Evolutionary conservation across 1,284 basidiomycete species (phyloP).

Genomic region (Tylopilus sp.): DNA sequence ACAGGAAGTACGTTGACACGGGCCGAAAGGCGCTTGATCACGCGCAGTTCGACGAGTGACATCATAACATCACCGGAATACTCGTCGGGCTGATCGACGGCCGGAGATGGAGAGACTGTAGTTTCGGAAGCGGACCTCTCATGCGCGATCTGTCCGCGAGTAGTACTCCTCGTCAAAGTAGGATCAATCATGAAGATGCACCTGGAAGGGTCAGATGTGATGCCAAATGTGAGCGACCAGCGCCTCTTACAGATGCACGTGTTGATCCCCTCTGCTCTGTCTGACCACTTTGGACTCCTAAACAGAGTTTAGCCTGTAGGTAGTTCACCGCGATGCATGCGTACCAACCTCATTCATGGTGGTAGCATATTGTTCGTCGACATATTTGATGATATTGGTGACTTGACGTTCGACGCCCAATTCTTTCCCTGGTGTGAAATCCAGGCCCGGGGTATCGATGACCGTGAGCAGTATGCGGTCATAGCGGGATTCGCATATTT

Average conservation of each 20-base stretch:
- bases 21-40: constrained; percentile 66
- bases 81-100: constrained; percentile 42
- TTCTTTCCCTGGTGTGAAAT: constrained; percentile 67
- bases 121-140: constrained; percentile 56
- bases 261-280: constrained; percentile 79
- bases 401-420: constrained; percentile 74
- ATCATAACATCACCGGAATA: constrained; percentile 50
- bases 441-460: constrained; percentile 78
- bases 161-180: constrained; percentile 50
- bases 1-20: constrained; percentile 76
- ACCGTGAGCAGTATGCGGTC: constrained; percentile 72
- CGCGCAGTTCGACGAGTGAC: constrained; percentile 71
- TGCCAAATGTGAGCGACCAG: not conserved
- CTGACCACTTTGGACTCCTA: constrained; percentile 83
- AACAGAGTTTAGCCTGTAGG: constrained; percentile 3
- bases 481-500: constrained; percentile 75
- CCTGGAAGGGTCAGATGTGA: constrained; percentile 37
- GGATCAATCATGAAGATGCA: constrained; percentile 83
- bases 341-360: constrained; percentile 74
- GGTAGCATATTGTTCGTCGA: constrained; percentile 75
- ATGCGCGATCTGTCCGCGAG: constrained; percentile 47
- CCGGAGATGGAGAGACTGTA: constrained; percentile 50
- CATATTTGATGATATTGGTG: constrained; percentile 62
- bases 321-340: not conserved
- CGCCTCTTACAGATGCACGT: constrained; percentile 70